phyloP scores from a whole-genome alignment of 2,329 filamentous ascomycete genomes.

The Aspergillus vadensis region DNA sequence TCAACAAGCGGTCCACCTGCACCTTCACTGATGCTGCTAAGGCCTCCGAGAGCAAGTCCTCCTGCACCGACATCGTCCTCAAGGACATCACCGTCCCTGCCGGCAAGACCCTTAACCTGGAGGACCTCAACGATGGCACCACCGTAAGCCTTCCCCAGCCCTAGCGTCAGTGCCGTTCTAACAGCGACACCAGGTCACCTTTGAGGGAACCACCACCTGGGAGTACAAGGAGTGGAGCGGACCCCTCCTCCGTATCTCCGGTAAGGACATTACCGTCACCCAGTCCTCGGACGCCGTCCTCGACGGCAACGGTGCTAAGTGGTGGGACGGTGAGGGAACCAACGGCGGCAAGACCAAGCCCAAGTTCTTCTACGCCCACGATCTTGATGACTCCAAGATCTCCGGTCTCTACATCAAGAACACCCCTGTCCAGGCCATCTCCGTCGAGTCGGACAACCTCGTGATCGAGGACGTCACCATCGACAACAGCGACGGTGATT shows the following conservation, averaged over 20 bases:
- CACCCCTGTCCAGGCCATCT: conserved; percentile 42
- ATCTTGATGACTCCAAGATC: conserved; percentile 36
- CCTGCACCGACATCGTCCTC: conserved; percentile 5
- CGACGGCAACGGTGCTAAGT: conserved; percentile 57
- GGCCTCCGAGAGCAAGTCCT: conserved; percentile 7
- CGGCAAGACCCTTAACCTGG: conserved; percentile 14
- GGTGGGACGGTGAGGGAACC: conserved; percentile 63
- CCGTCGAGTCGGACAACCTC: conserved; percentile 52
- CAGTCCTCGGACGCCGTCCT: conserved; percentile 56
- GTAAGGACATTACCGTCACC: conserved; percentile 56
- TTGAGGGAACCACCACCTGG: conserved; percentile 66
- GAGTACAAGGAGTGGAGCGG: conserved; percentile 67
- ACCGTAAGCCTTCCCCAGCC: conserved; percentile 35
- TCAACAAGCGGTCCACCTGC: conserved; percentile 9
- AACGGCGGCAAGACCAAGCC: conserved; percentile 67
- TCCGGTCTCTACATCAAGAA: conserved; percentile 39
- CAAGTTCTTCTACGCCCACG: conserved; percentile 61
- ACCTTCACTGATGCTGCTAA: conserved; percentile 6
- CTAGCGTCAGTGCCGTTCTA: background rate
- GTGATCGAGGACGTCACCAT: conserved; percentile 56
- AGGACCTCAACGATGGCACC: conserved; percentile 43
- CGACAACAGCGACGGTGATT: conserved; percentile 60
- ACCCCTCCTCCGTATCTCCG: conserved; percentile 63
- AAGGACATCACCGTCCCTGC: conserved; percentile 10
- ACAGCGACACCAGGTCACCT: conserved; percentile 51